Conservation (phyloP, 106 monocot genomes). For the Dactylorhiza incarnata region DNA sequence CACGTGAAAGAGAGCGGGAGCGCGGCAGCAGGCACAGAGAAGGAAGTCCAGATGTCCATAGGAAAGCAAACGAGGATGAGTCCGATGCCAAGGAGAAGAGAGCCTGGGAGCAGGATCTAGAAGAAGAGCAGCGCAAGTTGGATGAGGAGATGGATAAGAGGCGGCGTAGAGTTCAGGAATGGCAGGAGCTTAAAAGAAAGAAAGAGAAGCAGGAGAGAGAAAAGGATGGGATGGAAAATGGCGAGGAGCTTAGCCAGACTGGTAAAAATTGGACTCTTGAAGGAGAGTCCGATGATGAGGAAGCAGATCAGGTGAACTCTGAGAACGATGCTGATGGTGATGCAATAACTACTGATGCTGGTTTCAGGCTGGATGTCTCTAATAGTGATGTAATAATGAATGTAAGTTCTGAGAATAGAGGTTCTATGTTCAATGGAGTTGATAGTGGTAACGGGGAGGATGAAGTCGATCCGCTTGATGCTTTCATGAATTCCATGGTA, state of each 20-base stretch:
- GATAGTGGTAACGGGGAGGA: slow-evolving; percentile 31
- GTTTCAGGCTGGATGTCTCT: slow-evolving; percentile 10
- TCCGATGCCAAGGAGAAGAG: slow-evolving; percentile 19
- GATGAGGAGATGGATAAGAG: slow-evolving; percentile 94
- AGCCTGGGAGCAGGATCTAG: slow-evolving; percentile 50
- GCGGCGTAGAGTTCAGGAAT: slow-evolving; percentile 75
- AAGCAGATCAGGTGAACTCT: slow-evolving; percentile 11
- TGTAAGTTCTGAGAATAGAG: slow-evolving; percentile 17
- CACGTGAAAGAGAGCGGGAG: slow-evolving; percentile 28
- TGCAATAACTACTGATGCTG: slow-evolving; percentile 24
- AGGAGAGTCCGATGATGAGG: slow-evolving; percentile 94
- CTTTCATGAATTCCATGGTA: slow-evolving; percentile 85
- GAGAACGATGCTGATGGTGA: slow-evolving; percentile 15
- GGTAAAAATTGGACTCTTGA: slow-evolving; percentile 96
- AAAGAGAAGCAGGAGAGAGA: slow-evolving; percentile 42
- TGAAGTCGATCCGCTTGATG: slow-evolving; percentile 95
- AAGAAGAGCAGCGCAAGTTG: slow-evolving; percentile 80
- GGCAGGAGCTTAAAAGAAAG: slow-evolving; percentile 79
- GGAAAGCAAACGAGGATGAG: slow-evolving; percentile 28
- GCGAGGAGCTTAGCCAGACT: slow-evolving; percentile 17
- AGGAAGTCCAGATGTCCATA: slow-evolving; percentile 22
- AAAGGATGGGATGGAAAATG: slow-evolving; percentile 20
- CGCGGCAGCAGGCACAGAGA: slow-evolving; percentile 37
- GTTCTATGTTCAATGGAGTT: not conserved
- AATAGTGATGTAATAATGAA: slow-evolving; percentile 18